Evolutionary conservation across 805 yeast genomes (phyloP).

Genomic region (Kluyveromyces aestuarii): DNA sequence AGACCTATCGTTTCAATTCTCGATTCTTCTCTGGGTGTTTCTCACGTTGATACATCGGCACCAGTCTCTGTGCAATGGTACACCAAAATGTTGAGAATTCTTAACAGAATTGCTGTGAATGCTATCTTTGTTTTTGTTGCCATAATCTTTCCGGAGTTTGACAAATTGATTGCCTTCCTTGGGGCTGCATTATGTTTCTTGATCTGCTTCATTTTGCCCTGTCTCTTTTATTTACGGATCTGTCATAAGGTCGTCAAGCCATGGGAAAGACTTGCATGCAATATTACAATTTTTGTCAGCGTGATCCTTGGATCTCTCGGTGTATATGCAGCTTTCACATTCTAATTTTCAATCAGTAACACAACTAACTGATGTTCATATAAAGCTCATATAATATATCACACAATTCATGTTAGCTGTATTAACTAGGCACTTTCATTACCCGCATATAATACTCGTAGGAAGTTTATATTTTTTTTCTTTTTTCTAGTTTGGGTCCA

Average conservation of each 20-base stretch:
- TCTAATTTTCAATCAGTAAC: constrained; percentile 4
- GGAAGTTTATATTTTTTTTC: not conserved
- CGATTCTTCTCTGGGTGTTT: constrained; percentile 41
- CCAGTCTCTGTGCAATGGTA: constrained; percentile 11
- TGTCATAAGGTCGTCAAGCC: constrained; percentile 37
- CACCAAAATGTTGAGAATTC: constrained; percentile 12
- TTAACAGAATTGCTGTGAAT: constrained; percentile 42
- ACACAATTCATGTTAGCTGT: not conserved
- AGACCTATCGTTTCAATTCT: constrained; percentile 71
- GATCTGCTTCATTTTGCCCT: constrained; percentile 72
- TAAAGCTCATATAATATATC: constrained; percentile 1
- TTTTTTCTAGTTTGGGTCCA: not conserved
- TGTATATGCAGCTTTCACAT: constrained; percentile 42
- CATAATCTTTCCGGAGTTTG: constrained; percentile 67
- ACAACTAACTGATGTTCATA: not conserved
- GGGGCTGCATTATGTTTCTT: constrained; percentile 77
- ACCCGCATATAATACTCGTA: not conserved
- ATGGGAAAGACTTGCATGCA: constrained; percentile 33
- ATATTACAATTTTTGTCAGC: constrained; percentile 37
- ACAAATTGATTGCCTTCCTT: constrained; percentile 67
- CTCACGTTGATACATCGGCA: constrained; percentile 13
- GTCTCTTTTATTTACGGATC: constrained; percentile 56
- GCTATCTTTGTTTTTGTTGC: constrained; percentile 49
- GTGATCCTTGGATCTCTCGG: constrained; percentile 46
- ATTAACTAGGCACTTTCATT: not conserved